Conservation (phyloP, 2,329 filamentous ascomycete genomes). For the Fusarium verticillioides region DNA sequence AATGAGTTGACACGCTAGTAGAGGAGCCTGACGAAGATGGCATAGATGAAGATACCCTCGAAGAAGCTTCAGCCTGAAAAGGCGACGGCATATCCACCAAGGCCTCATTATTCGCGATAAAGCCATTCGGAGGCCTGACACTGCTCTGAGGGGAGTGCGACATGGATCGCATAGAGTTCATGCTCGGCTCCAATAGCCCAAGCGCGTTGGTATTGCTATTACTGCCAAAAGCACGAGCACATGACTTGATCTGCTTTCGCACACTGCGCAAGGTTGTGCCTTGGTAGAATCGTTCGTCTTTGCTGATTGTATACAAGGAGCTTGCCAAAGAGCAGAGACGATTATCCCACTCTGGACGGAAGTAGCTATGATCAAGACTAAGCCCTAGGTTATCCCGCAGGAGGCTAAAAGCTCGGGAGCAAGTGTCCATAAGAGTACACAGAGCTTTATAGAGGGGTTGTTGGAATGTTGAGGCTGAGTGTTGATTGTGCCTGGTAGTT, state of each 20-base stretch:
- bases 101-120: slow-evolving; percentile 11
- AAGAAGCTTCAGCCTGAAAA: slow-evolving; percentile 27
- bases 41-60: slow-evolving; percentile 39
- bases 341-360: slow-evolving; percentile 39
- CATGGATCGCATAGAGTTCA: slow-evolving; percentile 29
- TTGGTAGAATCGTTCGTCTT: slow-evolving; percentile 46
- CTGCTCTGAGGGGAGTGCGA: slow-evolving; percentile 39
- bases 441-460: slow-evolving; percentile 45
- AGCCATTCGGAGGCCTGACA: slow-evolving; percentile 2
- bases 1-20: slow-evolving; percentile 31
- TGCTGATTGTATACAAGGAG: slow-evolving; percentile 43
- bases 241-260: slow-evolving; percentile 47
- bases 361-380: slow-evolving; percentile 35
- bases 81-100: slow-evolving; percentile 21
- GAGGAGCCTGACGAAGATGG: slow-evolving; percentile 40
- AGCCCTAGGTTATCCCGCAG: slow-evolving; percentile 35
- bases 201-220: slow-evolving; percentile 32
- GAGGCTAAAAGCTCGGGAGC: slow-evolving; percentile 44
- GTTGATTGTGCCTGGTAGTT: slow-evolving; percentile 35
- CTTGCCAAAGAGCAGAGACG: slow-evolving; percentile 41
- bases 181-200: slow-evolving; percentile 29
- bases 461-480: slow-evolving; percentile 33
- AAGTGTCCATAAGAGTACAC: slow-evolving; percentile 48
- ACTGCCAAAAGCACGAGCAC: slow-evolving; percentile 36
- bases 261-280: slow-evolving; percentile 37